Base-by-base conservation (phyloP, 2,329 filamentous ascomycete genomes). In the Fusarium torulosum region DNA sequence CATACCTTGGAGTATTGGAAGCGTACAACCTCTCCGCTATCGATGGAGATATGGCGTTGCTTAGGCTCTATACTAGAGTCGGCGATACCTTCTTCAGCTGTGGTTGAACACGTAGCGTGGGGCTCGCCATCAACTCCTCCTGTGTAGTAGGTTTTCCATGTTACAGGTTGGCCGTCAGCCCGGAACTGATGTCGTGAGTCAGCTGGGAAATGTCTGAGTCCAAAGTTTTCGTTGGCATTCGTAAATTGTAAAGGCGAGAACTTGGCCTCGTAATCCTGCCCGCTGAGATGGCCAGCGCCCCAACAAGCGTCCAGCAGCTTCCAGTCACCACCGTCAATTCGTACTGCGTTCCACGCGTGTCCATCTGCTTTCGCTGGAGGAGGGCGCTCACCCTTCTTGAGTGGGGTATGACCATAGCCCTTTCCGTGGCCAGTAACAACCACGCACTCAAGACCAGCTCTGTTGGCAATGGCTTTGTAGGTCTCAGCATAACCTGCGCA, bases 331-430 rank as follows among this genome's bases (percentile, higher is more conserved):
- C 89, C 87, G 72, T 98, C 95, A 59, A 98, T 93, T 51, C 88
- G 86, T 8, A 97, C 93, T 0, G 92, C 94, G 74, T 97, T 97
- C 96, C 96, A 97, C 0, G 96, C 95, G 78, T 98, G 95, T 2
- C 87, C 86, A 7, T 80, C 84, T 1, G 86, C 80, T 52, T 89
- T 81, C 20, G 84, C 85, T 0, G 88, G 85, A 3, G 94, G 94
- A 0, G 91, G 76, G 0, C 86, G 81, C 52, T 91, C 83, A 5
- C 91, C 91, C 0, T 88, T 85, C 38, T 84, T 81, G 9, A 94
- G 79, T 0, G 88, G 78, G 0, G 75, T 77, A 78, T 94, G 90
- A 2, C 94, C 92, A 70, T 86, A 95, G 0, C 96, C 96, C 78
- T 98, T 98, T 33, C 94, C 93, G 70, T 96, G 91, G 3, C 95